These are phyloP conservation scores for Rhexocercosporidium sp. DNA, from an alignment of 2,329 filamentous ascomycete species.

Conservation along the genomic window DNA sequence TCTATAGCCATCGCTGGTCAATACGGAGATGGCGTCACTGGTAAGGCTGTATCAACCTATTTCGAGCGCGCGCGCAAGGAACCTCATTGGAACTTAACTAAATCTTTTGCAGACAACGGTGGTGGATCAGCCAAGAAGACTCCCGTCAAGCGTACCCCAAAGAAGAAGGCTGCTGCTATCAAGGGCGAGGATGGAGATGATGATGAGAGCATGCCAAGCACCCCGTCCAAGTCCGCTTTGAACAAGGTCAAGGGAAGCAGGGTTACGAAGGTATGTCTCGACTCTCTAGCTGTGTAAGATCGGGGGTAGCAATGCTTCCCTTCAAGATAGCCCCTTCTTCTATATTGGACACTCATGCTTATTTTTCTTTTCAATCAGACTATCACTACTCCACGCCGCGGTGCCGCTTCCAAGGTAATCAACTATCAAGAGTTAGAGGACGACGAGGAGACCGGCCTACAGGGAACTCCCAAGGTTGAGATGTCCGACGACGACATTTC, in stretches of 20 bases:
- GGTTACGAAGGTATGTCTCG: slow-evolving; percentile 25
- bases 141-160: slow-evolving; percentile 10
- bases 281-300: not conserved
- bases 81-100: slow-evolving; percentile 30
- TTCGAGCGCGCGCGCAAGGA: slow-evolving; percentile 38
- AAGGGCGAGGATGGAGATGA: slow-evolving; percentile 26
- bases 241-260: slow-evolving; percentile 35
- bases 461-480: slow-evolving; percentile 9
- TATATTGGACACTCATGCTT: not conserved
- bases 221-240: slow-evolving; percentile 27
- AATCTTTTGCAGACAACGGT: slow-evolving; percentile 24
- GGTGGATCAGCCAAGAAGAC: slow-evolving; percentile 22
- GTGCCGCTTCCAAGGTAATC: not conserved
- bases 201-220: slow-evolving; percentile 15
- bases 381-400: not conserved
- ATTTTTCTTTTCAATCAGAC: not conserved
- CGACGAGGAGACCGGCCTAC: slow-evolving; percentile 18
- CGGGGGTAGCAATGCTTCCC: too few species aligned
- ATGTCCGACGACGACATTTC: not conserved
- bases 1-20: slow-evolving; percentile 36
- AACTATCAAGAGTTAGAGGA: slow-evolving; percentile 23
- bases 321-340: too few species aligned
- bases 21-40: slow-evolving; percentile 36
- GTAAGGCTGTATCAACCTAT: slow-evolving; percentile 39
- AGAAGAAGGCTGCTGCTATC: slow-evolving; percentile 10